phyloP scores from a whole-genome alignment of 768 basidiomycete species.

The Trametes elegans region DNA sequence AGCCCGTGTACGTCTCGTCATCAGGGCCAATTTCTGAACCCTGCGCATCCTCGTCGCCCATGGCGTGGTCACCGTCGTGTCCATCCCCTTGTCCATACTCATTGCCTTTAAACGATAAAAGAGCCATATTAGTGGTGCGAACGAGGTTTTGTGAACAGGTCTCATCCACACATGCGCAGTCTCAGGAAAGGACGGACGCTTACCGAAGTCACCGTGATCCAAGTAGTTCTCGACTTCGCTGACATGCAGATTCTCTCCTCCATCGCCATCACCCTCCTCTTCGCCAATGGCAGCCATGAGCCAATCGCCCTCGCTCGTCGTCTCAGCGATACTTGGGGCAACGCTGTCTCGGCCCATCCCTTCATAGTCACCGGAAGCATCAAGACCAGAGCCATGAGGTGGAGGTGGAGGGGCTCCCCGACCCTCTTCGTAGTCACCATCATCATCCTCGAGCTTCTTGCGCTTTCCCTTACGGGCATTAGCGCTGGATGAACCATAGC shows the following conservation, averaged over 20 bases:
- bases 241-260: constrained; percentile 21
- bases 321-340: constrained; percentile 63
- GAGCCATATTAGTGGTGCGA: constrained; percentile 58
- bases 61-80: constrained; percentile 20
- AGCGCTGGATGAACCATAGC: constrained; percentile 44
- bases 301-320: constrained; percentile 79
- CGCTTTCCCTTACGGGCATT: constrained; percentile 76
- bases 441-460: constrained; percentile 89
- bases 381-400: constrained; percentile 38
- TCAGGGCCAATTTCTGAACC: constrained; percentile 19
- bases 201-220: constrained; percentile 31
- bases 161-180: constrained; percentile 30
- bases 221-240: constrained; percentile 22
- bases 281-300: constrained; percentile 85
- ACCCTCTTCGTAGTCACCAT: constrained; percentile 74
- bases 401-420: constrained; percentile 69
- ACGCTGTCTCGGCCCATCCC: constrained; percentile 54
- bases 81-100: constrained; percentile 37
- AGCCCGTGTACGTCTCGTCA: constrained; percentile 19
- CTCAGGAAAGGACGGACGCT: constrained; percentile 27
- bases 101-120: constrained; percentile 51
- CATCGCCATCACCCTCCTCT: constrained; percentile 29
- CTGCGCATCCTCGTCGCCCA: constrained; percentile 26
- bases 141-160: constrained; percentile 34
- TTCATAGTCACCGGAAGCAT: constrained; percentile 44